Percentiles rank a stretch among this genome's conserved stretches.
Evolutionary conservation across 805 yeast genomes (phyloP).

Genomic region (Maudiozyma serrabonitensis): DNA sequence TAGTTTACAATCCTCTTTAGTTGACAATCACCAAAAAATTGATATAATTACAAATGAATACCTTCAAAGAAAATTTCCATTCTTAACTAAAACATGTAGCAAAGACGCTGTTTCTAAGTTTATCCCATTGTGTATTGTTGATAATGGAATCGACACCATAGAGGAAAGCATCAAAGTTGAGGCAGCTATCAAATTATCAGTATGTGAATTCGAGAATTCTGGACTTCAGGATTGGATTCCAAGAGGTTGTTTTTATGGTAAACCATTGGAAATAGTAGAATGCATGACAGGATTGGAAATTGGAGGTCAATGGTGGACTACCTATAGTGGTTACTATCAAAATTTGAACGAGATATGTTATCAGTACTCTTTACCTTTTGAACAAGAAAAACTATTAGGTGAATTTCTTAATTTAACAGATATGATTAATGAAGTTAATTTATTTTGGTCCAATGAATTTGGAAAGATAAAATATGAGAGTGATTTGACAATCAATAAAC

Average conservation of each 20-base stretch:
- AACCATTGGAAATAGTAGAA: slow-evolving; percentile 8
- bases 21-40: not conserved
- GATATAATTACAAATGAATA: not conserved
- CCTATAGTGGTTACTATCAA: slow-evolving; percentile 56
- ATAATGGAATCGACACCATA: slow-evolving; percentile 33
- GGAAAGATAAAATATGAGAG: slow-evolving; percentile 4
- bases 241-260: slow-evolving; percentile 4
- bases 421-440: slow-evolving; percentile 18
- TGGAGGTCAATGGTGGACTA: slow-evolving; percentile 61
- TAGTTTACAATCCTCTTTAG: no score
- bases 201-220: slow-evolving; percentile 47
- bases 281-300: slow-evolving; percentile 37
- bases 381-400: slow-evolving; percentile 40
- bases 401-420: slow-evolving; percentile 41
- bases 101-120: slow-evolving; percentile 33
- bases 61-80: slow-evolving; percentile 14
- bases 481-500: not conserved
- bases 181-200: slow-evolving; percentile 39
- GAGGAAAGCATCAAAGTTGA: slow-evolving; percentile 27
- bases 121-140: slow-evolving; percentile 31
- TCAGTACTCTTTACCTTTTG: slow-evolving; percentile 42
- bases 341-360: slow-evolving; percentile 44
- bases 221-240: slow-evolving; percentile 20
- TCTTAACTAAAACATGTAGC: slow-evolving; percentile 27
- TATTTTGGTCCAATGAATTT: slow-evolving; percentile 6